Base-by-base conservation (phyloP, 305 asterid species). In the Coffea humblotiana region DNA sequence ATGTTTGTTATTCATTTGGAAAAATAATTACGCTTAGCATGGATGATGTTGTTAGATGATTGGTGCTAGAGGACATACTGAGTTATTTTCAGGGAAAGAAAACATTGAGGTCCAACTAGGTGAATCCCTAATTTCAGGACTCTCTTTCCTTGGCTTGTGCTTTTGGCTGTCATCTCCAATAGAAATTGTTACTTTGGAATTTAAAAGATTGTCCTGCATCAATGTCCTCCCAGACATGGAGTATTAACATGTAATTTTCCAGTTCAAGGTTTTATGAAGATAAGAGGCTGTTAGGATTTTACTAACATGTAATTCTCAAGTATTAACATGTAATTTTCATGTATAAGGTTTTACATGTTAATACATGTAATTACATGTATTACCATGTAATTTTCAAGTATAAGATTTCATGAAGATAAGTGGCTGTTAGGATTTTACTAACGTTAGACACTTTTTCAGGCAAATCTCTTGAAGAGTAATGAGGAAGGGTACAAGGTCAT, bases 401-500 rank as follows among this genome's bases (percentile, higher is more conserved):
- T 43, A 2, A 76, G 63, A 61, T 76, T 5, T 76, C 8, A 5
- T 48, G n/a, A 49, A 67, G 66, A 58, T 48, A 54, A 60, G 69
- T 70, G 58, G 71, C 61, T 61, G 29, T 15, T 67, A 69, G 64
- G 61, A 83, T 74, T 80, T 82, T 78, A 80, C 23, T 79, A 40
- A 32, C n/a, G 35, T 48, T 14, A 29, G 32, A 67, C 47, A 45
- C 37, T 43, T 49, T 49, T 88, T 89, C 96, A 95, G 98, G 94
- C 97, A 85, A 93, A 85, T 79, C 76, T 89, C 75, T 83, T 93
- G 86, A 89, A 79, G 76, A 75, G 81, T 32, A 88, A 83, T 25
- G 83, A 43, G 37, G 89, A 91, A 77, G 93, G 84, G 82, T 86
- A 90, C 75, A 89, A 89, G 88, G 89, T 88, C 78, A 82, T 91